A percentile compares a stretch with the other conserved stretches of the same genome.
Conservation (phyloP, 2,329 filamentous ascomycete species). For the Blastomyces gilchristii region DNA sequence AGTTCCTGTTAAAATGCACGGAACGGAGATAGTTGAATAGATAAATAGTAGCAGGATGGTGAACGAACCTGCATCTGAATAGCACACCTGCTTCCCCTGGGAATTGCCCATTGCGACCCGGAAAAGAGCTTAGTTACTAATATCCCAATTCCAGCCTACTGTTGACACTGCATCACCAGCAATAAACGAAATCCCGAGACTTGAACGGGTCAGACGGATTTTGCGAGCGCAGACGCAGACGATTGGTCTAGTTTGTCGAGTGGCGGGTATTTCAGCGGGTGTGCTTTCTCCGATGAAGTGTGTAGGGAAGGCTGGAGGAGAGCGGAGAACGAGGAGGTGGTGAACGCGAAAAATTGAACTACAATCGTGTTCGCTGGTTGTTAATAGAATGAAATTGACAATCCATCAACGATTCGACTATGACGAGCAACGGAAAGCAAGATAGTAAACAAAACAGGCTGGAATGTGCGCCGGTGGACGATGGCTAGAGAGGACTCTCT, state of each 20-base stretch:
- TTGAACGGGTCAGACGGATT: not conserved
- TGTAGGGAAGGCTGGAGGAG: not conserved
- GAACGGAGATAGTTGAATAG: not conserved
- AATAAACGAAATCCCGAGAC: not conserved
- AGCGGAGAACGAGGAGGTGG: not conserved
- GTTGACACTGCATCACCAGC: constrained; percentile 5
- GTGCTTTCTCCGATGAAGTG: not conserved
- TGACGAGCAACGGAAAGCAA: not conserved
- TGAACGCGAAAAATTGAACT: not conserved
- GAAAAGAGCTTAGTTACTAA: constrained; percentile 8
- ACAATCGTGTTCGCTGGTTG: not conserved
- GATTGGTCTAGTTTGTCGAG: not conserved
- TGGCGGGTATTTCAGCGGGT: not conserved
- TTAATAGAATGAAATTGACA: not conserved
- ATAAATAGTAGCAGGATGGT: not conserved
- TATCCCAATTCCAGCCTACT: constrained; percentile 4
- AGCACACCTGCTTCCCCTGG: constrained; percentile 84
- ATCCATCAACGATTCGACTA: not conserved
- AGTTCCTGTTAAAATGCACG: constrained; percentile 10
- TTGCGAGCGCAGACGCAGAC: not conserved
- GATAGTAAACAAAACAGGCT: not conserved
- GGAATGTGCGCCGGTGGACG: not conserved
- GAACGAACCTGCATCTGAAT: constrained; percentile 78
- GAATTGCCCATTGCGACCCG: constrained; percentile 69
- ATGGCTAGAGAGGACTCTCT: no score